Evolutionary conservation across 495 filamentous ascomycete species (phyloP).

Genomic region (Trichocladium antarcticum): DNA sequence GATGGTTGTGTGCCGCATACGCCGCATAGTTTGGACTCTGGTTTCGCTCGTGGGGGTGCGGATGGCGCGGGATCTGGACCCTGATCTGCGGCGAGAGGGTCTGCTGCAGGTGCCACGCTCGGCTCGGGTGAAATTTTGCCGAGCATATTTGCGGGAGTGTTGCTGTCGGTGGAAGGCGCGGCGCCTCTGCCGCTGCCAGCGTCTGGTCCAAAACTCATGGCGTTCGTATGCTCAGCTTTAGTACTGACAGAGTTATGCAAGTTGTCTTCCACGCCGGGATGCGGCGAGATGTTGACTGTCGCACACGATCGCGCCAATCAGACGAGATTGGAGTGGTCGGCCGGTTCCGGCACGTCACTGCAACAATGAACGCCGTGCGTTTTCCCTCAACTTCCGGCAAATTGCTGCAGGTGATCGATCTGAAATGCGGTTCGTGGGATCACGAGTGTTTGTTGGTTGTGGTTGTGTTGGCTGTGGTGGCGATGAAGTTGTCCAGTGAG

Average conservation of each 20-base stretch:
- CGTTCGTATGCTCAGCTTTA: neutral
- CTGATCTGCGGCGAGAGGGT: constrained; percentile 1
- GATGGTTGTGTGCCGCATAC: constrained; percentile 46
- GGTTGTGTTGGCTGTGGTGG: too few relatives aligned
- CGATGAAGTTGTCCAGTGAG: constrained; percentile 8
- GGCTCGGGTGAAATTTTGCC: constrained; percentile 1
- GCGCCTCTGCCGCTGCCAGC: neutral
- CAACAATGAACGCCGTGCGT: neutral
- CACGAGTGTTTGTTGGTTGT: too few relatives aligned
- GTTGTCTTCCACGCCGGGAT: neutral
- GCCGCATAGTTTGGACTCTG: constrained; percentile 35
- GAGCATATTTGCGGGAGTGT: neutral
- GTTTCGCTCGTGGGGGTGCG: constrained; percentile 4
- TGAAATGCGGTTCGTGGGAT: neutral
- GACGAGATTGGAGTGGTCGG: neutral
- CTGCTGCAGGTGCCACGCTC: constrained; percentile 3
- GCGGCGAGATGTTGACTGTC: neutral
- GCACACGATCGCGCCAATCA: neutral
- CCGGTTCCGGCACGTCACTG: neutral
- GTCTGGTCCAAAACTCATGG: neutral
- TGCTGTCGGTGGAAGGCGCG: neutral
- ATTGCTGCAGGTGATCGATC: neutral
- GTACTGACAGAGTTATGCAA: neutral
- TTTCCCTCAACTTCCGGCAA: neutral
- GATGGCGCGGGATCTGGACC: neutral